Percentiles rank a stretch among this genome's conserved stretches.
phyloP scores from a whole-genome alignment of 1,139 yeast genomes.

The Magnusiomyces fungicola region DNA sequence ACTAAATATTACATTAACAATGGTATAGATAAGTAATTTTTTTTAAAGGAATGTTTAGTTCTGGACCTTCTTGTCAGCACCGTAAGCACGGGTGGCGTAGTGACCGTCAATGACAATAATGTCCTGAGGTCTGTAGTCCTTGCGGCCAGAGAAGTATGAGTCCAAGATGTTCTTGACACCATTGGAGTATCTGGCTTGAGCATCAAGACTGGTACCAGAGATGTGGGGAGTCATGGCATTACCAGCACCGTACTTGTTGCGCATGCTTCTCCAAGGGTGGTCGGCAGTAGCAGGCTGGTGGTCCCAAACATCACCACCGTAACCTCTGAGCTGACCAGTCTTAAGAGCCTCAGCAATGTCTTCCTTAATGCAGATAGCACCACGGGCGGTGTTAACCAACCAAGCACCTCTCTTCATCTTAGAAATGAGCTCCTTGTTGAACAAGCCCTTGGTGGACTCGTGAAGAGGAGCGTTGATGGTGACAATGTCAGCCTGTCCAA shows the following conservation, averaged over 20 bases:
- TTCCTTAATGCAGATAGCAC: constrained; percentile 66
- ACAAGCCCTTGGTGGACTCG: constrained; percentile 57
- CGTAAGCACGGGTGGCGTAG: constrained; percentile 69
- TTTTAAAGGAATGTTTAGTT: too few species aligned
- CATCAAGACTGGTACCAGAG: constrained; percentile 74
- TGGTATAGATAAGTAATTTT: too few species aligned
- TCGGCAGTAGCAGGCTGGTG: constrained; percentile 72
- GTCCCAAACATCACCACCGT: constrained; percentile 82
- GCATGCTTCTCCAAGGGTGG: constrained; percentile 73
- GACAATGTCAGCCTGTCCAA: constrained; percentile 61
- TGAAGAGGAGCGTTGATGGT: constrained; percentile 77
- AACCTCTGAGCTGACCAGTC: constrained; percentile 65
- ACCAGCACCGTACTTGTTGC: constrained; percentile 60
- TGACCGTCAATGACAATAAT: constrained; percentile 64
- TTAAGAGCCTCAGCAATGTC: constrained; percentile 70
- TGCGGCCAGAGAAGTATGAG: constrained; percentile 53
- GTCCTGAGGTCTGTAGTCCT: constrained; percentile 67
- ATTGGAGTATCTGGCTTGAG: constrained; percentile 63
- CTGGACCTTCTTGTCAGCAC: constrained; percentile 42
- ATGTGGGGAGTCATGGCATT: constrained; percentile 85
- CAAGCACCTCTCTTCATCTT: constrained; percentile 73
- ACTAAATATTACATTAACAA: too few species aligned
- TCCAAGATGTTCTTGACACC: constrained; percentile 63
- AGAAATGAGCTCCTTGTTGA: constrained; percentile 59
- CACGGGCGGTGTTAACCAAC: constrained; percentile 79